Evolutionary conservation across 2,329 filamentous ascomycete species (phyloP).

Genomic region (Nemania sp.): DNA sequence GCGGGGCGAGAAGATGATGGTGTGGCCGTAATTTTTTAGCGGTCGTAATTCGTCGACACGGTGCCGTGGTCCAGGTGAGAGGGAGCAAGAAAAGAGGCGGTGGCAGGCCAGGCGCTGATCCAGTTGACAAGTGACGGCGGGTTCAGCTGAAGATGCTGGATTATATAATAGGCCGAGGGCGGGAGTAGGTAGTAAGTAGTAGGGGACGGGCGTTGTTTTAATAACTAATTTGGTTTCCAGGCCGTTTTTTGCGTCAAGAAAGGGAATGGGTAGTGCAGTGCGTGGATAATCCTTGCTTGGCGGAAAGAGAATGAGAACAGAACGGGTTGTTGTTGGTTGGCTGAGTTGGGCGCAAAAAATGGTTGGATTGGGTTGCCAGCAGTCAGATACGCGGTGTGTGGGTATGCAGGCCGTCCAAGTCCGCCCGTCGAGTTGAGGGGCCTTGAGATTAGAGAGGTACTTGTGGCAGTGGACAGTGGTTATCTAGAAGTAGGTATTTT

Average conservation of each 20-base stretch:
- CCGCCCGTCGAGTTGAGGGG: constrained; percentile 23
- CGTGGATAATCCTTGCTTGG: constrained; percentile 32
- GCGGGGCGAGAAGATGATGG: constrained; percentile 8
- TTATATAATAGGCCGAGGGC: background rate
- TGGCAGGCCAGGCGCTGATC: too few species aligned
- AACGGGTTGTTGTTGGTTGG: too few species aligned
- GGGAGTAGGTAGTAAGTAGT: background rate
- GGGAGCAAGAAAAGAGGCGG: too few species aligned
- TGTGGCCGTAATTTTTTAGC: background rate
- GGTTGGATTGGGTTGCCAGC: constrained; percentile 38
- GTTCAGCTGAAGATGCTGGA: constrained; percentile 25
- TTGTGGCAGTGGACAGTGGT: background rate
- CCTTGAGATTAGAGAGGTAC: background rate
- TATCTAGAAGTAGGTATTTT: background rate
- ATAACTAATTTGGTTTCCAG: constrained; percentile 9
- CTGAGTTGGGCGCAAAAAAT: constrained; percentile 40
- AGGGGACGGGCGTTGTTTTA: constrained; percentile 11
- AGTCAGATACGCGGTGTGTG: constrained; percentile 29
- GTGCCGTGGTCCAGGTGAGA: background rate
- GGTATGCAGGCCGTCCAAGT: constrained; percentile 29
- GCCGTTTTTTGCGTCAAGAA: constrained; percentile 3
- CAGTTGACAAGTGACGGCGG: constrained; percentile 6
- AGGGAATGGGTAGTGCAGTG: background rate
- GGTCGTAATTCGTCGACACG: background rate
- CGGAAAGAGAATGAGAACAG: constrained; percentile 15